A percentile compares a stretch with the other conserved stretches of the same genome.
Conservation (phyloP, 176 grass and related monocot genomes). For the Oryza punctata region DNA sequence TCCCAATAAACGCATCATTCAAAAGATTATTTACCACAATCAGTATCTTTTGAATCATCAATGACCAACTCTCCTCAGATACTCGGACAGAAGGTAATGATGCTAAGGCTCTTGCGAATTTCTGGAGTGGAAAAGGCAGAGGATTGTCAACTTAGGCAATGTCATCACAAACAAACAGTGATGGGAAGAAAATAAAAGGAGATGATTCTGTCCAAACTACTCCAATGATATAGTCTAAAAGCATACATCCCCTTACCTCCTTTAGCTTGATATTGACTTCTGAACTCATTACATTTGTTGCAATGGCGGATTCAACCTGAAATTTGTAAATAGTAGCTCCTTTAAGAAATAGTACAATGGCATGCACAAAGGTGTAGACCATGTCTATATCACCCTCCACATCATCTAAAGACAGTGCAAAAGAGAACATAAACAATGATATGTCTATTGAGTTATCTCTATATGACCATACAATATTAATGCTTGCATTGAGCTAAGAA, state of each 20-base stretch:
- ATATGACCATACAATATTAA: neutral
- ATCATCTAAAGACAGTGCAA: neutral
- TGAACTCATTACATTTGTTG: conserved; percentile 60
- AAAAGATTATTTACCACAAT: conserved; percentile 72
- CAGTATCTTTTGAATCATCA: conserved; percentile 80
- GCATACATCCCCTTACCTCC: conserved; percentile 48
- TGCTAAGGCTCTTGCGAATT: conserved; percentile 60
- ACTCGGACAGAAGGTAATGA: conserved; percentile 70
- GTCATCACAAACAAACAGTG: neutral
- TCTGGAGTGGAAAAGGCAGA: conserved; percentile 53
- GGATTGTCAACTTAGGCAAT: neutral
- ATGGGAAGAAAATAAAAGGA: neutral
- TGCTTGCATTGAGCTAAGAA: neutral
- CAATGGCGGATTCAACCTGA: conserved; percentile 75
- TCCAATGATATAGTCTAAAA: conserved; percentile 16
- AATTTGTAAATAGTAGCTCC: conserved; percentile 37
- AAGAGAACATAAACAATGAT: neutral
- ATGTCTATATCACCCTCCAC: neutral
- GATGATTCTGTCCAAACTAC: neutral
- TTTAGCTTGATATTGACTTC: conserved; percentile 54
- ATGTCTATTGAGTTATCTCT: neutral
- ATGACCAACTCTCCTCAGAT: conserved; percentile 67
- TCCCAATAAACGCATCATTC: conserved; percentile 71
- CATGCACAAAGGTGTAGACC: neutral
- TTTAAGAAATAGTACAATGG: conserved; percentile 8